Evolutionary conservation across 495 filamentous ascomycete genomes (phyloP).

Genomic region (Aspergillus bridgeri): DNA sequence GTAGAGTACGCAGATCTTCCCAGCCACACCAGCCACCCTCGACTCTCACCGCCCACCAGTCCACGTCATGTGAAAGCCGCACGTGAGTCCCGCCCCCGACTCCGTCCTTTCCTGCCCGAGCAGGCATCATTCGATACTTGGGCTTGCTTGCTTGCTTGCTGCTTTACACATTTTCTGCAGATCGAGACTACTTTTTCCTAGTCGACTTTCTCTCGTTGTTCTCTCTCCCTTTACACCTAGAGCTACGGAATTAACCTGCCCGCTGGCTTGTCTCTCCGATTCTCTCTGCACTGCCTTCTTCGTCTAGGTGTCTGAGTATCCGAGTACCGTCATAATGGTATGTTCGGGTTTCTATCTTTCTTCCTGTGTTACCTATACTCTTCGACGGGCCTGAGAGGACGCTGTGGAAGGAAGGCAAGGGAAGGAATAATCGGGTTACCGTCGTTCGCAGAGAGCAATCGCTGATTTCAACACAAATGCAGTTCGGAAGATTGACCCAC

Average conservation of each 20-base stretch:
- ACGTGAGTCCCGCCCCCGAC: constrained; percentile 15
- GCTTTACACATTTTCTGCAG: constrained; percentile 1
- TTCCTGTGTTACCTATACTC: too few relatives aligned
- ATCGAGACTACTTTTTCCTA: not conserved
- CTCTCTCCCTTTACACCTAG: not conserved
- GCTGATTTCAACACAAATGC: not conserved
- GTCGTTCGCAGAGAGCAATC: too few relatives aligned
- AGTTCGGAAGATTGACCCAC: constrained; percentile 91
- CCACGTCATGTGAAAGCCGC: constrained; percentile 30
- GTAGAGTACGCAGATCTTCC: too few relatives aligned
- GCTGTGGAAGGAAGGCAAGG: too few relatives aligned
- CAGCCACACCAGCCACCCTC: constrained; percentile 15
- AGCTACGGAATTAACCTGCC: too few relatives aligned
- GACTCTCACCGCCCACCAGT: constrained; percentile 9
- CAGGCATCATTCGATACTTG: not conserved
- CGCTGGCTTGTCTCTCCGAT: too few relatives aligned
- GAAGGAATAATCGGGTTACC: not conserved
- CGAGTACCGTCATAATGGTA: too few relatives aligned
- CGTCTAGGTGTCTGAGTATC: too few relatives aligned
- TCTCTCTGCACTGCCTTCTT: too few relatives aligned
- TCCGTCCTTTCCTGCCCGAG: constrained; percentile 12
- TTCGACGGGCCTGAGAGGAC: too few relatives aligned
- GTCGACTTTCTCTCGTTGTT: not conserved
- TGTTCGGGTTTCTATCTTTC: too few relatives aligned
- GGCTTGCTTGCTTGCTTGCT: constrained; percentile 7